Base-by-base conservation (phyloP, 1,284 basidiomycete genomes). In the Moniliella sp. region DNA sequence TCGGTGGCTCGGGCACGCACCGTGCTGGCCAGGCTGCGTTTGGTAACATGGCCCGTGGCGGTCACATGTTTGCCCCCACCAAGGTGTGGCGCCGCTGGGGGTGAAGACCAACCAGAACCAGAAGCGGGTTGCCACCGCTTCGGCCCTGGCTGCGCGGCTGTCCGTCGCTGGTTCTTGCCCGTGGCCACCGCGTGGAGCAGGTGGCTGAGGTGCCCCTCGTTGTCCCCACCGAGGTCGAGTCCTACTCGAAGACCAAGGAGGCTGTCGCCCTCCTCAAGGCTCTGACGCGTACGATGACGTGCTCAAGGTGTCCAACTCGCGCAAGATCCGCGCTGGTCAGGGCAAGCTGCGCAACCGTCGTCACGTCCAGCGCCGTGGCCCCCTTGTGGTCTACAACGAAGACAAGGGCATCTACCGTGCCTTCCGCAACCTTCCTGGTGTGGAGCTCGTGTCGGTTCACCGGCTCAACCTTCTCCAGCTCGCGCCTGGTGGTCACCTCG, bases 71-170 rank as follows among this genome's bases (percentile, higher is more conserved):
- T 68, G 86, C 88, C 28, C 88, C 91, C 27, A 97, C 88, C 68
- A 94, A 91, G 73, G 81, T 76, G 62, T 97, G 88, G 88, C 78
- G 91, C 68, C 88, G 78, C 65, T 99, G 91, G 91, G 88, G 94
- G 79, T 97, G 71, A 99, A 94, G 73, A 81, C 84, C 47, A 93
- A 91, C 76, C 81, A 86, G 71, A 91, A 88, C 73, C 88, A 97
- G 69, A 81, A 81, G 64, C 82, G 91, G 52, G 94, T 82, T 66
- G 91, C 91, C 39, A 77, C 82, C 46, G 88, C 93, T 48, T 97
- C 91, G 48, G 91, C 88, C 35, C 75, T 99, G 42, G 91, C 91
- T 39, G 91, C 91, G 14, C 40, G 88, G 88, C 31, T 75, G 97
- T 43, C 88, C 91, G 36, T 88, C 91, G 37, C 79, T 99, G 59